Evolutionary conservation across 176 grass and related monocot genomes (phyloP).

Genomic region (Thalia dealbata): DNA sequence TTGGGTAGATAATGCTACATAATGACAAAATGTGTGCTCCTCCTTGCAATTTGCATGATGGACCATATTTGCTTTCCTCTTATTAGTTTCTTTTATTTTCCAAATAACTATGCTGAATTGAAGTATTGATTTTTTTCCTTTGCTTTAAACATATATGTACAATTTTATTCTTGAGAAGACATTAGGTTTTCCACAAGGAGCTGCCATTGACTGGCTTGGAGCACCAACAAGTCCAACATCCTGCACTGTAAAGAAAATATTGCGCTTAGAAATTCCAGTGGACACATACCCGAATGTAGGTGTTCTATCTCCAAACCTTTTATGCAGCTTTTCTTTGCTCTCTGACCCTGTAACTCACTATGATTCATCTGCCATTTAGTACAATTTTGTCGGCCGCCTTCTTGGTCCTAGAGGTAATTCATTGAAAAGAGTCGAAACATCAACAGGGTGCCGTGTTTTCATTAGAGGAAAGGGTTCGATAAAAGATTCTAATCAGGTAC

Average conservation of each 20-base stretch:
- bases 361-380: slow-evolving; percentile 38
- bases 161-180: neutral
- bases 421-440: slow-evolving; percentile 86
- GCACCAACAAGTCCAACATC: slow-evolving; percentile 62
- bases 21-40: neutral
- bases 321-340: slow-evolving; percentile 3
- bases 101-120: neutral
- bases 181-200: slow-evolving; percentile 45
- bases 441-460: slow-evolving; percentile 93
- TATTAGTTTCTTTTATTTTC: neutral
- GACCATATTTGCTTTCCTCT: neutral
- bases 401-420: slow-evolving; percentile 96
- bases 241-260: slow-evolving; percentile 77
- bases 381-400: slow-evolving; percentile 97
- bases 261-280: slow-evolving; percentile 79
- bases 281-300: slow-evolving; percentile 74
- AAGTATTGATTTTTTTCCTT: neutral
- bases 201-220: slow-evolving; percentile 77
- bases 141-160: neutral
- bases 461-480: slow-evolving; percentile 98
- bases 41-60: neutral
- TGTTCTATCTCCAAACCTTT: neutral
- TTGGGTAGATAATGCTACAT: no score
- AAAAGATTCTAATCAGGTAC: slow-evolving; percentile 89
- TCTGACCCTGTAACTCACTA: neutral